Conservation (phyloP, 768 basidiomycete species). For the Agaricus subrufescens region DNA sequence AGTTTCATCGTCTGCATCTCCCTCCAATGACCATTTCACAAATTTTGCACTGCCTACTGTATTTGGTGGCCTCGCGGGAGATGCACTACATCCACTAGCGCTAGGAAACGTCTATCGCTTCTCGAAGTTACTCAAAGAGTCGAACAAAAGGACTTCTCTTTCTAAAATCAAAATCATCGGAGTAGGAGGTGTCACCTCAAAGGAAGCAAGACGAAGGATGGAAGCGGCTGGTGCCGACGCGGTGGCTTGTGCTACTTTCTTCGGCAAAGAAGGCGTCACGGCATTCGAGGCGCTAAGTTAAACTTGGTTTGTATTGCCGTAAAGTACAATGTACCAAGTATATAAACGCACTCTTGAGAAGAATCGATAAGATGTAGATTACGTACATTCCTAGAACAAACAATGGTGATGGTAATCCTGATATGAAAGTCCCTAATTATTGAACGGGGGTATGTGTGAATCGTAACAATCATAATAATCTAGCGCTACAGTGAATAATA, state of each 20-base stretch:
- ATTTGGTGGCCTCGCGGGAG: constrained; percentile 74
- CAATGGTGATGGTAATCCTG: background rate
- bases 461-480: background rate
- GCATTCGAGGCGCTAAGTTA: constrained; percentile 42
- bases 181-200: constrained; percentile 74
- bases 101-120: constrained; percentile 76
- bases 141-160: constrained; percentile 16
- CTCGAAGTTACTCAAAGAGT: constrained; percentile 38
- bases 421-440: constrained; percentile 4
- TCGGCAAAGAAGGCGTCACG: constrained; percentile 48
- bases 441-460: background rate
- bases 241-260: constrained; percentile 55
- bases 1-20: constrained; percentile 16
- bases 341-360: background rate
- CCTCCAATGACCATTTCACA: constrained; percentile 1
- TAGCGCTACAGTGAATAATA: constrained; percentile 9
- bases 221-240: constrained; percentile 66
- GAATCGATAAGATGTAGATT: background rate
- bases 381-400: background rate
- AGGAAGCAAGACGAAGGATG: constrained; percentile 63
- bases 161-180: constrained; percentile 60
- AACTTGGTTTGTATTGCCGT: constrained; percentile 5
- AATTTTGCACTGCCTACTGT: constrained; percentile 59
- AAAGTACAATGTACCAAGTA: background rate
- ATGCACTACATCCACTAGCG: constrained; percentile 67